Percentiles rank a stretch among this genome's conserved stretches.
These are phyloP conservation scores for Karstenula rhodostoma DNA, from an alignment of 2,329 filamentous ascomycete genomes.

Conservation along the genomic window DNA sequence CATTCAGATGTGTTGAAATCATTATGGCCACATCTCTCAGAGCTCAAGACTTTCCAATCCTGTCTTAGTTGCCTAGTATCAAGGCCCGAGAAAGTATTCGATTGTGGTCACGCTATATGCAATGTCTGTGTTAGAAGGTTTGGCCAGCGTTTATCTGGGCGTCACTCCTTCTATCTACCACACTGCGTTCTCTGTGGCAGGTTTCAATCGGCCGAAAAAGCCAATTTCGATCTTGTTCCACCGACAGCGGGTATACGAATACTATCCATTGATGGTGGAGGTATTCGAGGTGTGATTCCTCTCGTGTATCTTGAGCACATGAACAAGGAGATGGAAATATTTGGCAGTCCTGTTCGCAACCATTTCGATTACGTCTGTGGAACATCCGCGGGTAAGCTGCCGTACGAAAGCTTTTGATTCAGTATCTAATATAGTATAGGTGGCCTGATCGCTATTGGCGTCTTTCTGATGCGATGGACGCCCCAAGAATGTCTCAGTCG, in stretches of 20 bases:
- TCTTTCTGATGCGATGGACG: slow-evolving; percentile 36
- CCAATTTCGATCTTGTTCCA: slow-evolving; percentile 37
- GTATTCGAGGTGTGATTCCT: slow-evolving; percentile 34
- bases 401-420: not conserved
- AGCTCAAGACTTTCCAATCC: slow-evolving; percentile 28
- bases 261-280: slow-evolving; percentile 49
- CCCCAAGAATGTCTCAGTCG: slow-evolving; percentile 23
- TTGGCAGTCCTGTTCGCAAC: slow-evolving; percentile 27
- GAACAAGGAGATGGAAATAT: slow-evolving; percentile 20
- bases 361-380: slow-evolving; percentile 39
- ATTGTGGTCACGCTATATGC: slow-evolving; percentile 47
- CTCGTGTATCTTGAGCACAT: slow-evolving; percentile 28
- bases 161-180: slow-evolving; percentile 32
- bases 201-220: slow-evolving; percentile 16
- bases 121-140: slow-evolving; percentile 44
- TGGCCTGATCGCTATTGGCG: slow-evolving; percentile 32
- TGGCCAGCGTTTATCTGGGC: slow-evolving; percentile 25
- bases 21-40: slow-evolving; percentile 6
- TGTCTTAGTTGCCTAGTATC: slow-evolving; percentile 43
- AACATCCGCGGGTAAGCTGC: slow-evolving; percentile 35
- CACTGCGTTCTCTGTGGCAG: slow-evolving; percentile 40
- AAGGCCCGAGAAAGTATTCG: slow-evolving; percentile 40
- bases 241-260: slow-evolving; percentile 44
- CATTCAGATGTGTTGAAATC: slow-evolving; percentile 9
- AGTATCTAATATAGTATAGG: slow-evolving; percentile 22